Base-by-base conservation (phyloP, 1,284 basidiomycete genomes). In the Boletellus dicymbophilus region DNA sequence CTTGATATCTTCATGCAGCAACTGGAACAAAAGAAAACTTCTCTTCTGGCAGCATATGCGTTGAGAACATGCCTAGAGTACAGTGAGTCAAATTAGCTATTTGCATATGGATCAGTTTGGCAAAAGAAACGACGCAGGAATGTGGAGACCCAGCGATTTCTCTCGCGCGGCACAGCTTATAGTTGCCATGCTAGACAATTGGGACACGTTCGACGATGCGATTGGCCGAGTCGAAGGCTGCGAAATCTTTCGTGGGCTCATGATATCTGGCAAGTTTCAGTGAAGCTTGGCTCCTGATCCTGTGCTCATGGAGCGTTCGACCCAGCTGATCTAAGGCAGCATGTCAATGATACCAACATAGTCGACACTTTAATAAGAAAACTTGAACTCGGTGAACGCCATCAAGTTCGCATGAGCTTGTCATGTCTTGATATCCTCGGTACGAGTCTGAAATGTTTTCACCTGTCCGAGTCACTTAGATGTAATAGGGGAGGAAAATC, bases 161-260 rank as follows among this genome's bases (percentile, higher is more conserved):
- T 8, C 12, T 25, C 8, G 13, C 28, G 30, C 22, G n/a, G 40
- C 49, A 16, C 9, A 21, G 15, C 25, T 15, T 4, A 25, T 46
- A 16, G 3, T 48, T 22, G 7, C 10, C 20, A 46, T 53, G 46
- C 2, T 57, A 23, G 6, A 40, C 18, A 48, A 54, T n/a, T n/a
- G n/a, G 9, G 48, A 39, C 20, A 54, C 55, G 55, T 57, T 57
- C 42, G 54, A 57, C 16, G 55, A 49, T 20, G 46, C 50, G 27
- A 18, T 57, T 2, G 55, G 55, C 13, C 54, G 16, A 16, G 28
- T 56, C 3, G 37, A 46, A 31, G 44, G 44, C n/a, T 23, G 27
- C 4, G 27, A 38, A n/a, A 38, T 46, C 12, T 38, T 46, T 7
- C 36, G 28, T 26, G 42, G 31, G n/a, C 42, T 44, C 23, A 44